Percentiles rank a stretch among this genome's conserved stretches.
These are phyloP conservation scores for Phlebopus sp. DNA, from an alignment of 1,284 basidiomycete species.

Conservation along the genomic window DNA sequence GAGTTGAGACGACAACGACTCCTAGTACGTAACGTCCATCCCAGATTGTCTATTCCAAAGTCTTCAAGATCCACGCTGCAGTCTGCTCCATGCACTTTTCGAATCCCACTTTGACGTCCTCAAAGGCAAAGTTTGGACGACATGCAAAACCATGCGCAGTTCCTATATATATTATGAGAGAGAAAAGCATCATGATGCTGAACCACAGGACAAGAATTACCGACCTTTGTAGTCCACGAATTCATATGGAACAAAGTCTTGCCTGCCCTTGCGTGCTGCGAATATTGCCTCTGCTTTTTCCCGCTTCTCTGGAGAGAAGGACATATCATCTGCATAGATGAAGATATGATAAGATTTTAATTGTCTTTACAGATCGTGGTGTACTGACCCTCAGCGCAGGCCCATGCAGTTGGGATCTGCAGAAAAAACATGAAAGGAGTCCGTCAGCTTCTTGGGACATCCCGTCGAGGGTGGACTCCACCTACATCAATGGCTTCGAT, in stretches of 20 bases:
- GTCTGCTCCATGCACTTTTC: slow-evolving; percentile 36
- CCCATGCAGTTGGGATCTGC: slow-evolving; percentile 38
- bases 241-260: slow-evolving; percentile 31
- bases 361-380: not conserved
- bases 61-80: slow-evolving; percentile 19
- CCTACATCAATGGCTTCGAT: slow-evolving; percentile 20
- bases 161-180: slow-evolving; percentile 22
- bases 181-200: slow-evolving; percentile 2
- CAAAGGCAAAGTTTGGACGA: slow-evolving; percentile 41
- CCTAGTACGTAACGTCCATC: too few relatives aligned
- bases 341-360: not conserved
- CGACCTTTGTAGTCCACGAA: slow-evolving; percentile 39
- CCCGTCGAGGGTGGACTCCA: not conserved
- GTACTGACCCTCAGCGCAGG: slow-evolving; percentile 35
- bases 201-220: not conserved
- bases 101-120: slow-evolving; percentile 41
- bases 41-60: slow-evolving; percentile 12
- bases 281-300: slow-evolving; percentile 35
- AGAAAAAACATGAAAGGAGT: slow-evolving; percentile 13
- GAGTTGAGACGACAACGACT: too few relatives aligned
- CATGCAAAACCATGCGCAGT: slow-evolving; percentile 48
- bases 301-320: slow-evolving; percentile 31
- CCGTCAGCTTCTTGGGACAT: not conserved
- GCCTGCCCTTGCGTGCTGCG: slow-evolving; percentile 24
- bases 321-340: slow-evolving; percentile 33